Evolutionary conservation across 148 eudicot species (phyloP), one percentile per base, ranked within the genome.

Genomic region (Arctostaphylos glauca): DNA sequence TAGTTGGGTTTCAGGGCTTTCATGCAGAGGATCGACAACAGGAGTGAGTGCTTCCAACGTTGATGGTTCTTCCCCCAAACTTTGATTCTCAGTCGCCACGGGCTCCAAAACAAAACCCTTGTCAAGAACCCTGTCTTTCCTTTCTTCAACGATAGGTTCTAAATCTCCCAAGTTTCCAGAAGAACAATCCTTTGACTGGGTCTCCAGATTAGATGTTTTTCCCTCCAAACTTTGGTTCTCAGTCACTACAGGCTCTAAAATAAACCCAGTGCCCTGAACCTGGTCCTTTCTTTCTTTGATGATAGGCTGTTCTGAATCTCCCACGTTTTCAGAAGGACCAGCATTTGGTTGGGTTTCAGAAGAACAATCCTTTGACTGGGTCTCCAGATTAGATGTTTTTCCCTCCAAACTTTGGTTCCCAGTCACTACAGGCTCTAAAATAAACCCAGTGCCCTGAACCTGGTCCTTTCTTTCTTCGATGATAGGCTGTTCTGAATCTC

Each of bases 151-250:
- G 62, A 16, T 5, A 16, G 62, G 62, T 18, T 58, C 21, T 18
- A n/a, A 58, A 58, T 58, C 21, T 6, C 62, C 62, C 5, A 58
- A 19, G 18, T 18, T 58, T 58, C 21, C 62, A 58, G 62, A 58
- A 58, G 62, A 58, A 58, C 62, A 19, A 58, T 16, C 62, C 16
- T 58, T 58, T 7, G 6, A 16, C 62, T 58, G 62, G 62, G 18
- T 58, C 18, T 58, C 62, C 62, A 5, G 62, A 5, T 19, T 58
- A 18, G 62, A 58, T 58, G 62, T n/a, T 58, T 58, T 7, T 58
- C n/a, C 62, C 62, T 58, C 62, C 62, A 74, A 48, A 48, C 38
- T 74, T 74, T 47, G 77, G 77, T 46, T 46, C 49, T 74, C 77
- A 48, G 77, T n/a, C 6, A 7, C 77, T 48, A n/a, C 54, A 48